Percentiles rank a stretch among this genome's conserved stretches.
Evolutionary conservation across 2,329 filamentous ascomycete genomes (phyloP).

Genomic region (Botrytis elliptica): DNA sequence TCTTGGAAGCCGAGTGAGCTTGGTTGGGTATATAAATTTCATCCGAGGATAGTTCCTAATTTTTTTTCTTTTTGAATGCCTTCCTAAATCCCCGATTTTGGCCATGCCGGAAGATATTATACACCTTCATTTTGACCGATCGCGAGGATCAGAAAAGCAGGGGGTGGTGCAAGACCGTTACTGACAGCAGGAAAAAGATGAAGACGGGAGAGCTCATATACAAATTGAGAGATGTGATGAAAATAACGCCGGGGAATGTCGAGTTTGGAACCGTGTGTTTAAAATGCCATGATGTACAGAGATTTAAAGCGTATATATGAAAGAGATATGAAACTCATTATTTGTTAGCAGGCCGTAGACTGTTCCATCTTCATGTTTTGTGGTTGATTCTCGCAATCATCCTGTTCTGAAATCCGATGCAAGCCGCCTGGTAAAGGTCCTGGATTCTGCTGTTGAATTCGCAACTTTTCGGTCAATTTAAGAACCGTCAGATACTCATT

Average conservation of each 20-base stretch:
- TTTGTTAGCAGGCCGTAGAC: constrained; percentile 33
- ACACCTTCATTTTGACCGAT: neutral
- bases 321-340: neutral
- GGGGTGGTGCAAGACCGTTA: neutral
- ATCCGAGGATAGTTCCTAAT: neutral
- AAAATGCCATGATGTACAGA: constrained; percentile 24
- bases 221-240: constrained; percentile 1
- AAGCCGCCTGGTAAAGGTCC: constrained; percentile 43
- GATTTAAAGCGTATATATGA: neutral
- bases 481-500: constrained; percentile 75
- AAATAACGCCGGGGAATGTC: constrained; percentile 16
- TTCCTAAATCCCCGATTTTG: neutral
- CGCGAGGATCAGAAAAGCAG: neutral
- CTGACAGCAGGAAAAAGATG: neutral
- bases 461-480: constrained; percentile 82
- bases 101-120: neutral
- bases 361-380: constrained; percentile 38
- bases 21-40: constrained; percentile 19
- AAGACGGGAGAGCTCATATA: constrained; percentile 1
- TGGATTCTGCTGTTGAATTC: constrained; percentile 53
- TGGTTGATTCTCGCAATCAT: constrained; percentile 32
- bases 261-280: constrained; percentile 1
- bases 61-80: neutral
- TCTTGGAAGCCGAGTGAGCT: neutral
- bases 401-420: constrained; percentile 40